Conservation (phyloP, 768 basidiomycete species). For the Cantharellus anzutake region DNA sequence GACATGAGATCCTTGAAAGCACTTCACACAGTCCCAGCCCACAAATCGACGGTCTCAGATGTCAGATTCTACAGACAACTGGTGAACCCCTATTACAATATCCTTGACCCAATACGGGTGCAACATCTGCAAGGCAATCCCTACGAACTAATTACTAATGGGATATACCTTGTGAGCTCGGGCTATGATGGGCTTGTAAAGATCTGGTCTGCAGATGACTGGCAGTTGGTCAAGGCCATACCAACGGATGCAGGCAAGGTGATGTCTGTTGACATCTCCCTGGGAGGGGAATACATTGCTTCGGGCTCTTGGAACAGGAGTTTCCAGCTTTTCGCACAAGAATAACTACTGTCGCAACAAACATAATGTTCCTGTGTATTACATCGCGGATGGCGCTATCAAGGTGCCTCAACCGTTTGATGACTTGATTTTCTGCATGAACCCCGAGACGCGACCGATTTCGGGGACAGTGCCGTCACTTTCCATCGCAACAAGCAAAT, state of each 20-base stretch:
- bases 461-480: conserved; percentile 71
- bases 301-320: conserved; percentile 87
- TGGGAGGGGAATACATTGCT: conserved; percentile 66
- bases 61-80: conserved; percentile 69
- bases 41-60: conserved; percentile 87
- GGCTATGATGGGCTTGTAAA: conserved; percentile 95
- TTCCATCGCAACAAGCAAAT: conserved; percentile 70
- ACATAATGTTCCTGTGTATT: too few species aligned
- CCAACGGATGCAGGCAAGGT: conserved; percentile 95
- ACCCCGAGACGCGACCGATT: conserved; percentile 69
- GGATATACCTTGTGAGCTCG: conserved; percentile 79
- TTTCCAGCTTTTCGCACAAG: conserved; percentile 85
- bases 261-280: conserved; percentile 88
- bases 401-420: too few species aligned
- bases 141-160: conserved; percentile 46
- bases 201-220: conserved; percentile 95
- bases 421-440: conserved; percentile 56
- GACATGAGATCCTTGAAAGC: conserved; percentile 86
- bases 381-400: too few species aligned
- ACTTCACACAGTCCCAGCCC: conserved; percentile 92
- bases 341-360: conserved; percentile 11
- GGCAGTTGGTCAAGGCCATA: conserved; percentile 77
- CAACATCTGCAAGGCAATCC: not conserved
- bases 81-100: not conserved
- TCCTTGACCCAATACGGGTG: conserved; percentile 3